Percentiles rank a stretch among this genome's conserved stretches.
Evolutionary conservation across 208 protist genomes (phyloP).

Genomic region (Leishmania braziliensis): DNA sequence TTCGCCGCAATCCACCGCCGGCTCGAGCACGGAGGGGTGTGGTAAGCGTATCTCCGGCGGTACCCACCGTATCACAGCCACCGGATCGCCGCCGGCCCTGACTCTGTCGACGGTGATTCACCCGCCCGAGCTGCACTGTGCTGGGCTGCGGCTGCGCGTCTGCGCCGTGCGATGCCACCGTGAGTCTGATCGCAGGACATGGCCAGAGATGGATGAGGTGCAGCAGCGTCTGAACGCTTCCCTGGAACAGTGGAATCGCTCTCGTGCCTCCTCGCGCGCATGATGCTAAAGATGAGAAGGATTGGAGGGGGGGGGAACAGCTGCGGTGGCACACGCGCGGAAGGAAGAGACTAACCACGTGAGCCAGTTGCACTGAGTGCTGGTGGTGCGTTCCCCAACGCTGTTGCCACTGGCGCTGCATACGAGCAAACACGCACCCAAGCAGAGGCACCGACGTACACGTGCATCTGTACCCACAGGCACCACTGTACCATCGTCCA

Average conservation of each 20-base stretch:
- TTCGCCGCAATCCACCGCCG: neutral
- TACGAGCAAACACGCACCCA: neutral
- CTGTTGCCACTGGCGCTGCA: neutral
- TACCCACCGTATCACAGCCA: constrained; percentile 3
- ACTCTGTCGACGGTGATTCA: constrained; percentile 24
- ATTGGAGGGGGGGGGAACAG: neutral
- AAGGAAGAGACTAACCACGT: neutral
- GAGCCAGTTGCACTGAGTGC: neutral
- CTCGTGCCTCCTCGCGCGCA: neutral
- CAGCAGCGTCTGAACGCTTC: constrained; percentile 48
- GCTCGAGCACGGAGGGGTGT: neutral
- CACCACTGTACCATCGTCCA: neutral
- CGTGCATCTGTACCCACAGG: neutral
- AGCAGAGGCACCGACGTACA: too few relatives aligned
- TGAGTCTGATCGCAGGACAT: constrained; percentile 19
- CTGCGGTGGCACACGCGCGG: neutral
- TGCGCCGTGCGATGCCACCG: constrained; percentile 48
- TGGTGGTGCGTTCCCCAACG: neutral
- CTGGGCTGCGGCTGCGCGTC: constrained; percentile 54
- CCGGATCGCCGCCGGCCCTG: neutral
- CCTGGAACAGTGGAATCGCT: constrained; percentile 32
- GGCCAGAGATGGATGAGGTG: constrained; percentile 45
- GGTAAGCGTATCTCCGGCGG: constrained; percentile 9
- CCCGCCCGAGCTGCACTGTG: constrained; percentile 77
- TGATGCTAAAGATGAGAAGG: neutral